Percentiles rank a stretch among this genome's conserved stretches.
Conservation (phyloP, 208 protist species). For the Trypanosoma mega region DNA sequence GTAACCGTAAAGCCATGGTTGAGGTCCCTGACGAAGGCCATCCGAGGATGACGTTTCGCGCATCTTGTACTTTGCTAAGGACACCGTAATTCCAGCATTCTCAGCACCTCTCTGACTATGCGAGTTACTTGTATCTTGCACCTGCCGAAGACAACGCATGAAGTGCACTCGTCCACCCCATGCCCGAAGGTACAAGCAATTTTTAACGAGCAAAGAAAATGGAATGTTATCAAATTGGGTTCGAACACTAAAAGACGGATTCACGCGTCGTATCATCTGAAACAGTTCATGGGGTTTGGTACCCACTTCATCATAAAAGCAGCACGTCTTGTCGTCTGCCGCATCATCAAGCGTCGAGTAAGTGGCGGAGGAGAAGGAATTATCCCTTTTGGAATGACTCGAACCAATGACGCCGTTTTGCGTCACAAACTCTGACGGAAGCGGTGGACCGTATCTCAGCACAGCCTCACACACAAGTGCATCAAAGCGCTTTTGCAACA, state of each 20-base stretch:
- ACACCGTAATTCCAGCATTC: constrained; percentile 11
- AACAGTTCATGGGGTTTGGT: constrained; percentile 60
- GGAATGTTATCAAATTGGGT: constrained; percentile 70
- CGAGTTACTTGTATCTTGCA: constrained; percentile 1
- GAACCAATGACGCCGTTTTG: constrained; percentile 51
- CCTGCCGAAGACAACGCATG: constrained; percentile 68
- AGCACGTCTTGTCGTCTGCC: constrained; percentile 33
- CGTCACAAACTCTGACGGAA: constrained; percentile 67
- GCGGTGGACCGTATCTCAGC: constrained; percentile 71
- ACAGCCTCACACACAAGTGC: constrained; percentile 51
- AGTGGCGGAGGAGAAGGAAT: not conserved
- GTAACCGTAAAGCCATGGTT: constrained; percentile 71
- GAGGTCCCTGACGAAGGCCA: constrained; percentile 76
- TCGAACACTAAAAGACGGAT: constrained; percentile 61
- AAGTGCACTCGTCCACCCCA: constrained; percentile 65
- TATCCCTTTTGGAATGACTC: too few species aligned
- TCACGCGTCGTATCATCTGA: constrained; percentile 40
- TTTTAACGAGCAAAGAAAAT: constrained; percentile 76
- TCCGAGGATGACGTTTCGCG: constrained; percentile 71
- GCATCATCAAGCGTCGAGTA: constrained; percentile 7
- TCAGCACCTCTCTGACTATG: constrained; percentile 2
- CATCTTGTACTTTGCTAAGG: constrained; percentile 84
- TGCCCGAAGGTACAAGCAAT: constrained; percentile 70
- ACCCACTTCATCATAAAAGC: constrained; percentile 71
- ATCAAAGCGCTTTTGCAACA: constrained; percentile 72